Base-by-base conservation (phyloP, 805 yeast species). In the Schwanniomyces yamadae region DNA sequence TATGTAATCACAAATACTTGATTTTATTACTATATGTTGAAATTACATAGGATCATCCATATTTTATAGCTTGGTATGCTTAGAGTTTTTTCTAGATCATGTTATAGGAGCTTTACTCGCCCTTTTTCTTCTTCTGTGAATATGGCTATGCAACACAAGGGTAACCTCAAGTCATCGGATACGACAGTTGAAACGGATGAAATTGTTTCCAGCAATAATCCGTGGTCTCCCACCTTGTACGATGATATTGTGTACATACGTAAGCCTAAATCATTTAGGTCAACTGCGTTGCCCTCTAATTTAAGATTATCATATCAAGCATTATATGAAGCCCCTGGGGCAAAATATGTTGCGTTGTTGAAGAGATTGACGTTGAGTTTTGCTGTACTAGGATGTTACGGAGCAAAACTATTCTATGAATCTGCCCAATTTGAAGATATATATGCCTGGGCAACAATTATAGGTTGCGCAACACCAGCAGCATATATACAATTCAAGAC, bases 351-450 rank as follows among this genome's bases (percentile, higher is more conserved):
- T 2, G 76, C 84, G 2, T 68, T 80, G 36, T 63, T 82, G 29
- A 83, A 81, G 48, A 57, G 88, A 43, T 64, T 82, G 37, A 66
- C 84, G 2, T 49, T 83, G 7, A 82, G 84, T 17, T 75, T 82
- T 48, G 77, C 80, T 2, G 70, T 73, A 0, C 53, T 79, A 19
- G 88, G 88, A 0, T 52, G 75, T 4, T 78, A 81, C 43, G 76
- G 82, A 13, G 78, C 82, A n/a, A 78, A 82, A 42, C 54, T 82
- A 31, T 68, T 80, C 52, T 61, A 59, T 30, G 75, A 73, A 22
- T 74, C 84, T 14, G 68, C 73, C 1, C 71, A 79, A 31, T 71
- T 80, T 34, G 71, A 73, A 37, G 75, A 73, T 4, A 62, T 71
- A 12, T 61, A 77, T 41, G 75, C 77, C 2, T 45, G 60, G 17